Evolutionary conservation across 169 alveolate species (phyloP).

Genomic region (Plasmodium reichenowi): DNA sequence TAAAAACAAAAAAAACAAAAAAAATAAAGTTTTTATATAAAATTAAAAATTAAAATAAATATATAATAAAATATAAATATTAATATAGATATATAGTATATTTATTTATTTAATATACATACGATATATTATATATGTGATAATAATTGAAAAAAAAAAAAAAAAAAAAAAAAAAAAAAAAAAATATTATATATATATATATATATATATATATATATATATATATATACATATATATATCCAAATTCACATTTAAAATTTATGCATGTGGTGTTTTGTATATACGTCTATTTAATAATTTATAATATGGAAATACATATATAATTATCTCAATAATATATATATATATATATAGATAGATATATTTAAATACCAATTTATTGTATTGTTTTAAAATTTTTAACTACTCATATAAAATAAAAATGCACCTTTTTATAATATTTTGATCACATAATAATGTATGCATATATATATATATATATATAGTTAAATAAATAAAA

Average conservation of each 20-base stretch:
- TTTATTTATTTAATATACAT: neutral
- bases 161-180: neutral
- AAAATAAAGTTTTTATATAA: neutral
- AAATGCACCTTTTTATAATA: slow-evolving; percentile 24
- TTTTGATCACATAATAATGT: neutral
- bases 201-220: too few species aligned
- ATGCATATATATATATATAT: too few species aligned
- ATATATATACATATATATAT: neutral
- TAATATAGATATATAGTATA: too few species aligned
- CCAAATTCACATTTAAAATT: too few species aligned
- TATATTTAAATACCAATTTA: slow-evolving; percentile 12
- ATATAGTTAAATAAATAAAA: neutral
- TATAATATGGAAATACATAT: too few species aligned
- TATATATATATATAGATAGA: slow-evolving; percentile 6
- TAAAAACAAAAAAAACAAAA: neutral
- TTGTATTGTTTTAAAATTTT: slow-evolving; percentile 57
- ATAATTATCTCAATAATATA: neutral
- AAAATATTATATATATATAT: too few species aligned
- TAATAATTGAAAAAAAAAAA: neutral
- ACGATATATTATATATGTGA: neutral
- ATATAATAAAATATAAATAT: too few species aligned
- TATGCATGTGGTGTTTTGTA: neutral
- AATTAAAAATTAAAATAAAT: too few species aligned
- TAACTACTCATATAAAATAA: slow-evolving; percentile 43
- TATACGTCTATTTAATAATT: slow-evolving; percentile 1